phyloP scores from a whole-genome alignment of 176 grass and related monocot genomes.

The Themeda triandra region DNA sequence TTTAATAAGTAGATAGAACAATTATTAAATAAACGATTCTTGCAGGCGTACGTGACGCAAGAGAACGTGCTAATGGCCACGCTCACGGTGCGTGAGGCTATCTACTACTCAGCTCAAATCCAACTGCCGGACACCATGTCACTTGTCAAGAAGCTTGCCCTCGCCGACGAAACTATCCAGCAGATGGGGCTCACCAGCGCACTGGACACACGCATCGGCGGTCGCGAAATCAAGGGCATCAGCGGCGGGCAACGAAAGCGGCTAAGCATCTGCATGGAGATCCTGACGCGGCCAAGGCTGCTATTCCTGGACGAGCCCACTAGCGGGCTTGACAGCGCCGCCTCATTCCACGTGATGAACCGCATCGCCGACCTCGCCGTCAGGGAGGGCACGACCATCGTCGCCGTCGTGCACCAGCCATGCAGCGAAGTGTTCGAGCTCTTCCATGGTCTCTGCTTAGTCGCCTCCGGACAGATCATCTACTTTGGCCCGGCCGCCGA shows the following conservation, averaged over 20 bases:
- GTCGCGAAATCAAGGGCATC: slow-evolving; percentile 48
- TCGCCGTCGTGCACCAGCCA: slow-evolving; percentile 62
- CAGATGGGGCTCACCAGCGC: slow-evolving; percentile 51
- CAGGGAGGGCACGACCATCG: slow-evolving; percentile 43
- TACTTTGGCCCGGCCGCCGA: slow-evolving; percentile 44
- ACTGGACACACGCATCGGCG: slow-evolving; percentile 43
- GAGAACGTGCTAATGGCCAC: slow-evolving; percentile 56
- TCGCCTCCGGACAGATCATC: slow-evolving; percentile 44
- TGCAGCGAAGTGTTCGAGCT: slow-evolving; percentile 61
- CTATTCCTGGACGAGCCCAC: slow-evolving; percentile 63
- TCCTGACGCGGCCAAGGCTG: slow-evolving; percentile 40
- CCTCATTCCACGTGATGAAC: slow-evolving; percentile 53
- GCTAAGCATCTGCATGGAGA: slow-evolving; percentile 68
- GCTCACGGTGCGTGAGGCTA: slow-evolving; percentile 47
- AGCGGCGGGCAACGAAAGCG: slow-evolving; percentile 60
- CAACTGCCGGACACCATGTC: slow-evolving; percentile 48
- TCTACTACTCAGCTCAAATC: slow-evolving; percentile 62
- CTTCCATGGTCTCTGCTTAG: slow-evolving; percentile 54
- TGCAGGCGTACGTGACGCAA: slow-evolving; percentile 60
- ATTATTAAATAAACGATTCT: neutral
- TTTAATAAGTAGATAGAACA: too few species aligned
- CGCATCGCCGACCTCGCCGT: slow-evolving; percentile 34
- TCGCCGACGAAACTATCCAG: slow-evolving; percentile 41
- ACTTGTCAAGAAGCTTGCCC: slow-evolving; percentile 12
- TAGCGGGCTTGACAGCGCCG: slow-evolving; percentile 65